Percentiles rank a stretch among this genome's conserved stretches.
phyloP scores from a whole-genome alignment of 805 yeast genomes.

The Metschnikowia noctiluminum region DNA sequence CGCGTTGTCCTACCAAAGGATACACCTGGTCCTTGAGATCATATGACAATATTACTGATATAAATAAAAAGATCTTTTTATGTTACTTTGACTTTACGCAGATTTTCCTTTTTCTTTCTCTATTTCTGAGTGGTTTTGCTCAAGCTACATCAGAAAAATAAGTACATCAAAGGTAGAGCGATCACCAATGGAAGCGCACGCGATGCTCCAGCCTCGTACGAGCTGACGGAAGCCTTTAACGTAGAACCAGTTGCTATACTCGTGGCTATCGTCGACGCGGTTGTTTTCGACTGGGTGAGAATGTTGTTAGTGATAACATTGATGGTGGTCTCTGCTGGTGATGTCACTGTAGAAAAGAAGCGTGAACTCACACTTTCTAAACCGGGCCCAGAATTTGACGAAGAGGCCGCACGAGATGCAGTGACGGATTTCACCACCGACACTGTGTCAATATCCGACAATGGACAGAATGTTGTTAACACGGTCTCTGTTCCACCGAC shows the following conservation, averaged over 20 bases:
- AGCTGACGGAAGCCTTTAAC: conserved; percentile 12
- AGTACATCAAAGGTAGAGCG: conserved; percentile 21
- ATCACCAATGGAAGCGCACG: conserved; percentile 24
- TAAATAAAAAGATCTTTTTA: no score
- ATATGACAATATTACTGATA: no score
- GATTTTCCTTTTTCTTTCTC: background rate
- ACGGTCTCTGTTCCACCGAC: conserved; percentile 33
- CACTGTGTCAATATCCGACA: conserved; percentile 8
- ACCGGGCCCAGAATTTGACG: no score
- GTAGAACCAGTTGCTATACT: background rate
- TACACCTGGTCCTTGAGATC: no score
- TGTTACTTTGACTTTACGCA: no score
- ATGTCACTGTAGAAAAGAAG: background rate
- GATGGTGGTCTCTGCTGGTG: conserved; percentile 22
- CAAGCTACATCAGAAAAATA: conserved; percentile 12
- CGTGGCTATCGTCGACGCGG: background rate
- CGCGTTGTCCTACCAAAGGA: no score
- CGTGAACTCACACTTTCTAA: background rate
- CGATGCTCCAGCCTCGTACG: conserved; percentile 31
- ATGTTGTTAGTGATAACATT: conserved; percentile 43
- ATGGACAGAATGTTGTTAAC: conserved; percentile 26
- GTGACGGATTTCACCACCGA: no score
- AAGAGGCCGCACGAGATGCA: no score
- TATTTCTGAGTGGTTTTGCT: background rate
- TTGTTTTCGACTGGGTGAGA: conserved; percentile 30